A percentile compares a stretch with the other conserved stretches of the same genome.
Evolutionary conservation across 1,284 basidiomycete genomes (phyloP).

Genomic region (Athelia psychrophila): DNA sequence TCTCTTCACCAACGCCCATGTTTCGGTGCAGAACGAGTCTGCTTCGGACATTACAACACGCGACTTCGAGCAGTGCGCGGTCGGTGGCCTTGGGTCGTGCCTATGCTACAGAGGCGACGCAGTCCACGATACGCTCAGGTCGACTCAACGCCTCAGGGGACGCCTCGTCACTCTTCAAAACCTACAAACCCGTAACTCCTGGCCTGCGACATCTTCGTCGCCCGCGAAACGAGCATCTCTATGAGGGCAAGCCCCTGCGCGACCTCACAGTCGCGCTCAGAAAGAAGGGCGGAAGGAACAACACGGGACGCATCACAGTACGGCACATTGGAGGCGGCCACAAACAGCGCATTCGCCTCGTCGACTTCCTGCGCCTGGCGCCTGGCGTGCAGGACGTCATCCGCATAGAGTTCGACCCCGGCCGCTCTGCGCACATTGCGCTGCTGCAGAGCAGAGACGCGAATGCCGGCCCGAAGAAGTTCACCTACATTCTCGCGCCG

Average conservation of each 20-base stretch:
- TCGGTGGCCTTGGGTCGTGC: conserved; percentile 15
- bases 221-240: conserved; percentile 81
- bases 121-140: not conserved
- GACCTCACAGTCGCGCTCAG: conserved; percentile 82
- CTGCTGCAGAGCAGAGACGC: conserved; percentile 67
- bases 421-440: conserved; percentile 92
- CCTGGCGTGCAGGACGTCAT: conserved; percentile 86
- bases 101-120: conserved; percentile 35
- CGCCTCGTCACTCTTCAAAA: conserved; percentile 71
- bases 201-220: conserved; percentile 85
- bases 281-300: conserved; percentile 85
- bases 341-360: conserved; percentile 77
- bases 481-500: conserved; percentile 90
- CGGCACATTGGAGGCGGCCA: conserved; percentile 92
- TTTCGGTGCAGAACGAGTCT: conserved; percentile 28
- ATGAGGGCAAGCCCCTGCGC: conserved; percentile 81
- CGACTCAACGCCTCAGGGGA: conserved; percentile 1
- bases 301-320: conserved; percentile 85
- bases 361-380: conserved; percentile 84
- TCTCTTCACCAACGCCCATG: conserved; percentile 1
- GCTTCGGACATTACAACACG: conserved; percentile 19
- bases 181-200: conserved; percentile 87
- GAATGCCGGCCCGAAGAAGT: conserved; percentile 47
- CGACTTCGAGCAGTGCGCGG: not conserved
- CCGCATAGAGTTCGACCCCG: conserved; percentile 96